Conservation (phyloP, 1,284 basidiomycete genomes). For the Cryptococcus hybrid region DNA sequence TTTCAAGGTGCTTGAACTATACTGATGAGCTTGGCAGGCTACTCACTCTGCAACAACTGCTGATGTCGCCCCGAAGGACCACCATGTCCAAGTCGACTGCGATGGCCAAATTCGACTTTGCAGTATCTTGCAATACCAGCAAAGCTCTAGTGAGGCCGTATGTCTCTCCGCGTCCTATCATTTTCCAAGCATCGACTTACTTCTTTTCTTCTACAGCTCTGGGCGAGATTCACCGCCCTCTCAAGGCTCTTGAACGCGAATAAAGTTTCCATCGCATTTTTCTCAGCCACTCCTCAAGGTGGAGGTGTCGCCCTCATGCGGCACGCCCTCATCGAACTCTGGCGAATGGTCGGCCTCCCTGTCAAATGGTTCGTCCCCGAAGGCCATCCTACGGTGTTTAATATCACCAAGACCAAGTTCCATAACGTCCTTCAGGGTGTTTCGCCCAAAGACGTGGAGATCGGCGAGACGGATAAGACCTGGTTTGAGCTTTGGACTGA, state of each 20-base stretch:
- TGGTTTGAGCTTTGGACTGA: slow-evolving; percentile 73
- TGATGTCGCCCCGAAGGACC: slow-evolving; percentile 23
- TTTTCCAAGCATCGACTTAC: not conserved
- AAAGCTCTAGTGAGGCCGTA: slow-evolving; percentile 38
- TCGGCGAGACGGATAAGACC: slow-evolving; percentile 70
- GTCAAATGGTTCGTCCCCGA: slow-evolving; percentile 77
- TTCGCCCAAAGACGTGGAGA: slow-evolving; percentile 66
- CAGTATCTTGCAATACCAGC: slow-evolving; percentile 36
- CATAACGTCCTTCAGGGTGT: slow-evolving; percentile 60
- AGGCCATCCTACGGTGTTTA: slow-evolving; percentile 79
- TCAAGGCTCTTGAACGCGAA: slow-evolving; percentile 76
- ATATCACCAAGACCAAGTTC: slow-evolving; percentile 82
- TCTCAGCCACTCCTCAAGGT: slow-evolving; percentile 84
- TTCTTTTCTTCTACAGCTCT: no score
- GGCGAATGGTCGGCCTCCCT: slow-evolving; percentile 70
- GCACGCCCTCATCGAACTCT: slow-evolving; percentile 79
- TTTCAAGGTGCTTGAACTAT: not conserved
- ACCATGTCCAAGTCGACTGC: slow-evolving; percentile 42
- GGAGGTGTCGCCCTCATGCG: slow-evolving; percentile 89
- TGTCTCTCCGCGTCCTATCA: not conserved
- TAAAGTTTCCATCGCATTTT: slow-evolving; percentile 81
- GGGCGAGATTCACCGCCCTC: slow-evolving; percentile 60
- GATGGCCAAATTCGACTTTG: slow-evolving; percentile 35
- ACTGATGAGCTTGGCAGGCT: slow-evolving; percentile 15
- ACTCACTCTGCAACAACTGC: slow-evolving; percentile 40